Percentiles rank a stretch among this genome's conserved stretches.
phyloP scores from a whole-genome alignment of 2,329 filamentous ascomycete genomes.

The Aschersonia sp. region DNA sequence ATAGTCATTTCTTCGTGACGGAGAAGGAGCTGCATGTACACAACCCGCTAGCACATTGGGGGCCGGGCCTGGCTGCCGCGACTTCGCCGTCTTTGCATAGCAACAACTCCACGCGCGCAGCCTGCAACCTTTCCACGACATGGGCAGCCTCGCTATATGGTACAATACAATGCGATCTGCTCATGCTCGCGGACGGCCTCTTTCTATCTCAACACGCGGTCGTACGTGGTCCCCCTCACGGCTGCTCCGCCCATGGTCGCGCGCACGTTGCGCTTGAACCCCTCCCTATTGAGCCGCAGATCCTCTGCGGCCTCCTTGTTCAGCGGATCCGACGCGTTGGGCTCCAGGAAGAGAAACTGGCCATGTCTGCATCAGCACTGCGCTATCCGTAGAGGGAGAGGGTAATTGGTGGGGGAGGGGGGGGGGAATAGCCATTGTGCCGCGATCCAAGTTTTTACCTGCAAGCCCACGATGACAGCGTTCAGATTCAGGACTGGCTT shows the following conservation, averaged over 20 bases:
- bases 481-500: constrained; percentile 96
- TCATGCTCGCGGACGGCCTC: not conserved
- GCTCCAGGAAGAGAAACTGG: constrained; percentile 92
- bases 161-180: not conserved
- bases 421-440: too few relatives aligned
- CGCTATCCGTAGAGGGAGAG: constrained; percentile 3
- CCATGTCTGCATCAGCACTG: not conserved
- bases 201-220: not conserved
- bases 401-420: constrained; percentile 7
- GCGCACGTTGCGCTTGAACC: constrained; percentile 83
- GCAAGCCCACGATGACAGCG: constrained; percentile 86
- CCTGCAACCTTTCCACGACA: too few relatives aligned
- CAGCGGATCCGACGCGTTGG: constrained; percentile 90
- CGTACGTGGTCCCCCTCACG: not conserved
- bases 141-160: too few relatives aligned
- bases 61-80: too few relatives aligned
- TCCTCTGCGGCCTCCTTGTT: constrained; percentile 98
- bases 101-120: too few relatives aligned
- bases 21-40: too few relatives aligned
- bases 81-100: too few relatives aligned
- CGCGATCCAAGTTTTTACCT: constrained; percentile 33
- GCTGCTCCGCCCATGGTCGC: constrained; percentile 65
- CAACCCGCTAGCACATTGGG: too few relatives aligned
- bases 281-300: constrained; percentile 68
- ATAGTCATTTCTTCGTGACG: too few relatives aligned